A percentile compares a stretch with the other conserved stretches of the same genome.
Evolutionary conservation across 2,329 filamentous ascomycete genomes (phyloP).

Genomic region (Zymoseptoria pseudotritici): DNA sequence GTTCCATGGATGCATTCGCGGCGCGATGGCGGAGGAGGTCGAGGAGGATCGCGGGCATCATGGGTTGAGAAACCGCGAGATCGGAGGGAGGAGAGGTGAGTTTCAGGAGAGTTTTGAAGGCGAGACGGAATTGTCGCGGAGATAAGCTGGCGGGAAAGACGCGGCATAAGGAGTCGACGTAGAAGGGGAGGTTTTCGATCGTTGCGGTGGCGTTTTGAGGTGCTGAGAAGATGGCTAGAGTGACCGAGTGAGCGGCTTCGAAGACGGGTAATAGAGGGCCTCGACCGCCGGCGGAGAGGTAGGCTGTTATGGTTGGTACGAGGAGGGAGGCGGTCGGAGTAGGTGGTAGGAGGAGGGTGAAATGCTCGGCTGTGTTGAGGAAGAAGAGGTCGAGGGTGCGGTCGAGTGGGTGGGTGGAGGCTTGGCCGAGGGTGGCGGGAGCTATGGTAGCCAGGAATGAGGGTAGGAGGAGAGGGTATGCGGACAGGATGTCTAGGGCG

Average conservation of each 20-base stretch:
- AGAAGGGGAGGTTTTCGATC: conserved; percentile 67
- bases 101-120: conserved; percentile 77
- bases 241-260: conserved; percentile 77
- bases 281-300: conserved; percentile 57
- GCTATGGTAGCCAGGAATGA: conserved; percentile 60
- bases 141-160: conserved; percentile 73
- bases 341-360: conserved; percentile 62
- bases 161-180: conserved; percentile 71
- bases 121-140: conserved; percentile 77
- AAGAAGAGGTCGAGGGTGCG: conserved; percentile 79
- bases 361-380: conserved; percentile 77
- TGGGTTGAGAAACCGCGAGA: conserved; percentile 63
- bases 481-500: conserved; percentile 70
- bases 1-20: conserved; percentile 43
- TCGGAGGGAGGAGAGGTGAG: conserved; percentile 74
- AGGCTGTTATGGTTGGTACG: conserved; percentile 64
- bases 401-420: conserved; percentile 59
- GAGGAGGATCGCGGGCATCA: conserved; percentile 70
- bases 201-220: conserved; percentile 68
- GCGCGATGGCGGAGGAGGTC: conserved; percentile 68
- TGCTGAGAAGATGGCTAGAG: conserved; percentile 71
- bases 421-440: conserved; percentile 45
- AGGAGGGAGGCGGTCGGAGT: conserved; percentile 64
- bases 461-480: conserved; percentile 59
- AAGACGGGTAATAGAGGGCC: conserved; percentile 62